Percentiles rank a stretch among this genome's conserved stretches.
Evolutionary conservation across 768 basidiomycete species (phyloP).

Genomic region (Collybiopsis luxurians): DNA sequence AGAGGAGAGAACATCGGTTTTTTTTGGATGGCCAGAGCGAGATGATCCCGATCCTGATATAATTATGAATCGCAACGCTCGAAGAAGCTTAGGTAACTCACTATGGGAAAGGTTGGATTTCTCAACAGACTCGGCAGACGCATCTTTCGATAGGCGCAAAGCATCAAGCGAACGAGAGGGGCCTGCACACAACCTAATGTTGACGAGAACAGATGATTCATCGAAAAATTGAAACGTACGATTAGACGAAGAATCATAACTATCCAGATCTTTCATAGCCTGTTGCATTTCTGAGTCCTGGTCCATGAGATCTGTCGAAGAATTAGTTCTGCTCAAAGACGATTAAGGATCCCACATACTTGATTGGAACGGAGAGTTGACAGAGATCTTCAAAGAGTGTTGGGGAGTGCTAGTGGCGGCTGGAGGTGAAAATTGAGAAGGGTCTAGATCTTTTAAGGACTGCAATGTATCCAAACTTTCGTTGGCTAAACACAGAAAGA

Average conservation of each 20-base stretch:
- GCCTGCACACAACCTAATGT: too few relatives aligned
- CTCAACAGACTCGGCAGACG: too few relatives aligned
- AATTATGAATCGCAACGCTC: too few relatives aligned
- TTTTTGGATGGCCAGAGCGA: too few relatives aligned
- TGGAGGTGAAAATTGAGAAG: slow-evolving; percentile 41
- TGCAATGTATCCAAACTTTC: slow-evolving; percentile 37
- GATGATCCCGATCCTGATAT: too few relatives aligned
- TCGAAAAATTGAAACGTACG: background rate
- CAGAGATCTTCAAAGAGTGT: slow-evolving; percentile 52
- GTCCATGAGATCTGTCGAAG: slow-evolving; percentile 55
- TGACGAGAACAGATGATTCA: too few relatives aligned
- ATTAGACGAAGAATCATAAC: slow-evolving; percentile 38
- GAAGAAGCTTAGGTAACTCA: too few relatives aligned
- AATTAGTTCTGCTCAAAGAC: background rate
- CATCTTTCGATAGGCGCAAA: too few relatives aligned
- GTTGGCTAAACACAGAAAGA: slow-evolving; percentile 6
- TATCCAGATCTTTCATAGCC: slow-evolving; percentile 54
- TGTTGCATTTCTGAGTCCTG: slow-evolving; percentile 73
- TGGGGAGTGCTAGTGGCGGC: slow-evolving; percentile 55
- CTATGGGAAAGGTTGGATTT: too few relatives aligned
- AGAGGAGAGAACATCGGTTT: too few relatives aligned
- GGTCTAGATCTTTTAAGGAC: slow-evolving; percentile 35
- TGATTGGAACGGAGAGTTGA: slow-evolving; percentile 48
- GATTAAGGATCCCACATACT: slow-evolving; percentile 35
- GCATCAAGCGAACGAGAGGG: too few relatives aligned